Percentiles rank a stretch among this genome's conserved stretches.
phyloP scores from a whole-genome alignment of 2,329 filamentous ascomycete species.

The Xylariaceae sp. region DNA sequence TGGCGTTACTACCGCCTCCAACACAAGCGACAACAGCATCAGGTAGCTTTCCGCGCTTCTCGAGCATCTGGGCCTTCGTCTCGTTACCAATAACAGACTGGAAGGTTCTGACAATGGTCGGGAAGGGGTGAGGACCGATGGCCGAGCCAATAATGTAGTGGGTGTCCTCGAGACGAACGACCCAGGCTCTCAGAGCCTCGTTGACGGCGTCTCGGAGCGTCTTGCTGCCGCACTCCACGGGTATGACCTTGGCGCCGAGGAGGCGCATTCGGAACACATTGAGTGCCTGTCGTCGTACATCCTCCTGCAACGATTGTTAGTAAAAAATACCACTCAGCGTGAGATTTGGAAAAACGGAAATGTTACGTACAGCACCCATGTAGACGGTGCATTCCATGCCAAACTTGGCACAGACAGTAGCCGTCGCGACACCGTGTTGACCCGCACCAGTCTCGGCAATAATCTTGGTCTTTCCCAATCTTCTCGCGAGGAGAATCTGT shows the following conservation, averaged over 20 bases:
- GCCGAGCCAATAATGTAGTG: conserved; percentile 98
- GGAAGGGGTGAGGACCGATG: conserved; percentile 96
- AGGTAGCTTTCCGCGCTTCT: conserved; percentile 79
- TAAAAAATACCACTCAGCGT: not conserved
- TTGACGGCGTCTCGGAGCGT: conserved; percentile 87
- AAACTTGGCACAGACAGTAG: conserved; percentile 96
- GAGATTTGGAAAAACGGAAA: not conserved
- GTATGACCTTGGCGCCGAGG: conserved; percentile 84
- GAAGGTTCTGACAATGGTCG: conserved; percentile 94
- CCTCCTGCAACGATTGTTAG: conserved; percentile 50
- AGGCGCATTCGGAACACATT: conserved; percentile 99
- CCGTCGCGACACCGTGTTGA: conserved; percentile 95
- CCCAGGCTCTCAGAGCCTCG: conserved; percentile 91
- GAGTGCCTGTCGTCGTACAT: conserved; percentile 89
- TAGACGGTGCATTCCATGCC: conserved; percentile 97
- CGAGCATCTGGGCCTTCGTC: conserved; percentile 86
- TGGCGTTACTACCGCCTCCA: conserved; percentile 89
- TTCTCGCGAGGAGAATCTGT: conserved; percentile 78
- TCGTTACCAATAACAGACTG: conserved; percentile 94
- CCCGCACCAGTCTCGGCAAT: conserved; percentile 97
- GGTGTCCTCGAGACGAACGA: conserved; percentile 84
- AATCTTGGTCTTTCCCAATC: conserved; percentile 91
- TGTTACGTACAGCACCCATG: conserved; percentile 72
- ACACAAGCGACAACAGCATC: conserved; percentile 97
- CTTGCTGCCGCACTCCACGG: conserved; percentile 83